Evolutionary conservation across 2,329 filamentous ascomycete genomes (phyloP).

Genomic region (Cercospora zeina): DNA sequence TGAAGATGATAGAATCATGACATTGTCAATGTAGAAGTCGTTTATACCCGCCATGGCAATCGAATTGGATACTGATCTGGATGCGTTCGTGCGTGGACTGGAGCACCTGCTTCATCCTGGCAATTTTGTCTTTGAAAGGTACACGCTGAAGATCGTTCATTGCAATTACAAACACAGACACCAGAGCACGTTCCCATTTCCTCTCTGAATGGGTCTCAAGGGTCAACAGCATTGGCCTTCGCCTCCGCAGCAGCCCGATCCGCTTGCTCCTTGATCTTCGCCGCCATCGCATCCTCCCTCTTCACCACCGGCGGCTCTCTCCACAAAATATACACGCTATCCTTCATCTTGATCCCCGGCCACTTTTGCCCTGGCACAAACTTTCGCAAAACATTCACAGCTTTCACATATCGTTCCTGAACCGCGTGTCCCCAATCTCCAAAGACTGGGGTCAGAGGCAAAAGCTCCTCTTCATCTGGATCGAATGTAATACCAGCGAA

Average conservation of each 20-base stretch:
- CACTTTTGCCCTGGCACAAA: constrained; percentile 54
- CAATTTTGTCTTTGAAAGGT: not conserved
- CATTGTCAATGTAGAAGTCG: not conserved
- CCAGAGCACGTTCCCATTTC: not conserved
- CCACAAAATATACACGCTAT: constrained; percentile 55
- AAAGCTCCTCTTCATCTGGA: constrained; percentile 40
- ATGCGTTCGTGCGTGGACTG: not conserved
- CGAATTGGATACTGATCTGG: not conserved
- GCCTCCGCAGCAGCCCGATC: not conserved
- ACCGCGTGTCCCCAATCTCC: constrained; percentile 16
- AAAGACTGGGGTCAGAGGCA: constrained; percentile 25
- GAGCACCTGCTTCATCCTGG: not conserved
- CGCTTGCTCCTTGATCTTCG: not conserved
- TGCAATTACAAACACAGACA: not conserved
- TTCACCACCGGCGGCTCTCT: constrained; percentile 32
- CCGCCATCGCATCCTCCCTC: not conserved
- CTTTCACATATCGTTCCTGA: constrained; percentile 25
- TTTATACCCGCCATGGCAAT: constrained; percentile 9
- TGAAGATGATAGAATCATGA: not conserved
- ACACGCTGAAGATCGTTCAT: not conserved
- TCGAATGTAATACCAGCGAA: constrained; percentile 54
- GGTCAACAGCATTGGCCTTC: not conserved
- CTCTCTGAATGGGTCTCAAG: not conserved
- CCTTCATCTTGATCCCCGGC: constrained; percentile 56
- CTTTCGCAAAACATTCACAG: constrained; percentile 27